phyloP scores from a whole-genome alignment of 108 stramenopile species.

The Ochromonas danica region DNA sequence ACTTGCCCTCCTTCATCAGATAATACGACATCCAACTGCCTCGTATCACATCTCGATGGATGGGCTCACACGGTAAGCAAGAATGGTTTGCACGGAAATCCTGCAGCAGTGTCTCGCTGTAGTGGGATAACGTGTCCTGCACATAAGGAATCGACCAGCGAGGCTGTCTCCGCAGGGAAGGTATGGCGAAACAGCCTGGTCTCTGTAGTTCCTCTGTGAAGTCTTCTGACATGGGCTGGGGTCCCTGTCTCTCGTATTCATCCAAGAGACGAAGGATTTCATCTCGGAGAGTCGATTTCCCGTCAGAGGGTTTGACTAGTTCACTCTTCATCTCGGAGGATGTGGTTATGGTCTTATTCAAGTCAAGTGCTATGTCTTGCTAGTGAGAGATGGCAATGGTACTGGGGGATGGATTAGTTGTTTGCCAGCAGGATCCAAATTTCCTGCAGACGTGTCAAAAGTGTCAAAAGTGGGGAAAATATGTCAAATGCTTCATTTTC shows the following conservation, averaged over 20 bases:
- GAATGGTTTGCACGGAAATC: constrained; percentile 15
- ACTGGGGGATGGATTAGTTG: constrained; percentile 3
- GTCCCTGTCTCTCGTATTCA: constrained; percentile 14
- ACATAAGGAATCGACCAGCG: constrained; percentile 14
- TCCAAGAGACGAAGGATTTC: constrained; percentile 15
- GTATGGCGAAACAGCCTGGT: constrained; percentile 13
- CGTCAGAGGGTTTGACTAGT: constrained; percentile 14
- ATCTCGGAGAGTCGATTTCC: constrained; percentile 14
- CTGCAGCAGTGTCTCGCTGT: constrained; percentile 13
- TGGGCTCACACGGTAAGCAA: constrained; percentile 13
- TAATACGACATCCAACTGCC: constrained; percentile 15
- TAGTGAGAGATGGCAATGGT: constrained; percentile 9
- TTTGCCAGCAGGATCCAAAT: no score
- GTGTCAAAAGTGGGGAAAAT: no score
- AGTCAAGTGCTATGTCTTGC: constrained; percentile 15
- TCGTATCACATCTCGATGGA: constrained; percentile 15
- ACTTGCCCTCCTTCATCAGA: constrained; percentile 14
- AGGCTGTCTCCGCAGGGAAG: constrained; percentile 12
- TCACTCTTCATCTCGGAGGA: constrained; percentile 5
- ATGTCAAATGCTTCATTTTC: no score
- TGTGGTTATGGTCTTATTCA: constrained; percentile 16
- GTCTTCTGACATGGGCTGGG: constrained; percentile 8
- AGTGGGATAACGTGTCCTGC: constrained; percentile 13
- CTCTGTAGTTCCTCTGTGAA: constrained; percentile 15
- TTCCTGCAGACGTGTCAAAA: no score